Percentiles rank a stretch among this genome's conserved stretches.
Evolutionary conservation across 1,139 yeast genomes (phyloP).

Genomic region (Debaryomycetaceae sp.): DNA sequence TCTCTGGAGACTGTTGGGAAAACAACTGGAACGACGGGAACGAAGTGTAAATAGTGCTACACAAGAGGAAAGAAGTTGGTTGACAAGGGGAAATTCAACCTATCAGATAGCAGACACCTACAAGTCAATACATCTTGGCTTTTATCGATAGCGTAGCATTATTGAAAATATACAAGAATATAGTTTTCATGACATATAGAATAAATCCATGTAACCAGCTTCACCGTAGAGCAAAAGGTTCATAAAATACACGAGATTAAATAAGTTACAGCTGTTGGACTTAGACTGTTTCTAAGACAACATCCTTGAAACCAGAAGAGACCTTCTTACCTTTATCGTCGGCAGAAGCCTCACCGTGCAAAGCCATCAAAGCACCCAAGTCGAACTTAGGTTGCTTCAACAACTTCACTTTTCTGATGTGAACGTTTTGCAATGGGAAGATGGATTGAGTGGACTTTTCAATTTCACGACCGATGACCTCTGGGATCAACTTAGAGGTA

Average conservation of each 20-base stretch:
- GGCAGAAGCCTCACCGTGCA: conserved; percentile 50
- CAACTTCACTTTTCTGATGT: conserved; percentile 52
- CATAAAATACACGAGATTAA: neutral
- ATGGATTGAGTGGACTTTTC: conserved; percentile 51
- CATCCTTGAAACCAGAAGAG: conserved; percentile 49
- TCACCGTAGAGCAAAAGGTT: neutral
- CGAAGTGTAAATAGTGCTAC: neutral
- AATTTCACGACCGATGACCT: conserved; percentile 52
- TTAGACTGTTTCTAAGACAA: conserved; percentile 48
- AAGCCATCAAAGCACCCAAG: conserved; percentile 49
- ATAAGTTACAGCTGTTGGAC: conserved; percentile 2
- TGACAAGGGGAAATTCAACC: neutral
- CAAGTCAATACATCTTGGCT: too few species aligned
- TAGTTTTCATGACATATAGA: conserved; percentile 9
- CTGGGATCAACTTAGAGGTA: conserved; percentile 51
- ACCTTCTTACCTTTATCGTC: conserved; percentile 54
- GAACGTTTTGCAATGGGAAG: conserved; percentile 52
- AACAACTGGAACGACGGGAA: neutral
- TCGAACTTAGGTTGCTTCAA: conserved; percentile 54
- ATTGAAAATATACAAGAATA: conserved; percentile 11
- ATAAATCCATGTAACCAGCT: conserved; percentile 1
- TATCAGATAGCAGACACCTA: too few species aligned
- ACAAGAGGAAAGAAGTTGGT: neutral
- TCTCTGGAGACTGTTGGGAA: neutral
- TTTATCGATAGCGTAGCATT: conserved; percentile 11